Conservation (phyloP, 2,329 filamentous ascomycete species). For the Ceratocystis ficicola region DNA sequence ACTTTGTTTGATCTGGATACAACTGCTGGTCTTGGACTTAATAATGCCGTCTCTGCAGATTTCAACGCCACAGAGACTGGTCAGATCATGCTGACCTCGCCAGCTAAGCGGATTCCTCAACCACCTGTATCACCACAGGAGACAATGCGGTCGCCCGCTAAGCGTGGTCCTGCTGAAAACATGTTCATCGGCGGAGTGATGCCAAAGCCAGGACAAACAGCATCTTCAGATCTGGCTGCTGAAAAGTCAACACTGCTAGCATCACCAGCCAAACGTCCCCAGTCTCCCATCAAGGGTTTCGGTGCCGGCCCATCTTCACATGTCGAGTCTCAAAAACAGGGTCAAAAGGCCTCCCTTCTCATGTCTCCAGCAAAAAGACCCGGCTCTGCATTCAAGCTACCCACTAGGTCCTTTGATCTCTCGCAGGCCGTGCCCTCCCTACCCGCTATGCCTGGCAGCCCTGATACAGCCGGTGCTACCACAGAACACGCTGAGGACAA, state of each 20-base stretch:
- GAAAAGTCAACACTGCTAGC: conserved; percentile 35
- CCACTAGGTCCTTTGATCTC: conserved; percentile 14
- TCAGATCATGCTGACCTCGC: conserved; percentile 37
- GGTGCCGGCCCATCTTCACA: conserved; percentile 25
- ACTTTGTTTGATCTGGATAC: not conserved
- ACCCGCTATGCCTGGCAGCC: conserved; percentile 4
- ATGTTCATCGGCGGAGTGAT: conserved; percentile 21
- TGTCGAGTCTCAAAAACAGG: conserved; percentile 24
- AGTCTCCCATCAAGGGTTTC: conserved; percentile 35
- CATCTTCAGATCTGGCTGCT: conserved; percentile 25
- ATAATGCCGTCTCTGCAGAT: not conserved
- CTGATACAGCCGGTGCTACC: not conserved
- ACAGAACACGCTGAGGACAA: not conserved
- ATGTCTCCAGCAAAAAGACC: conserved; percentile 42
- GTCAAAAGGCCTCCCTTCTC: conserved; percentile 38
- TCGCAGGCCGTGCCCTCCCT: conserved; percentile 15
- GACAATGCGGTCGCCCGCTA: conserved; percentile 44
- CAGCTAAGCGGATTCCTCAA: conserved; percentile 37
- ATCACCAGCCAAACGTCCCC: conserved; percentile 41
- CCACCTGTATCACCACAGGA: conserved; percentile 43
- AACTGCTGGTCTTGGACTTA: not conserved
- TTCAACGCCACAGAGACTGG: not conserved
- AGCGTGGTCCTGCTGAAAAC: conserved; percentile 36
- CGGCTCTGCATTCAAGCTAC: conserved; percentile 19
- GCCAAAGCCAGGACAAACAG: conserved; percentile 25